These are phyloP conservation scores for Wilhelminamyces savonicus DNA, from an alignment of 805 yeast genomes.

Conservation along the genomic window DNA sequence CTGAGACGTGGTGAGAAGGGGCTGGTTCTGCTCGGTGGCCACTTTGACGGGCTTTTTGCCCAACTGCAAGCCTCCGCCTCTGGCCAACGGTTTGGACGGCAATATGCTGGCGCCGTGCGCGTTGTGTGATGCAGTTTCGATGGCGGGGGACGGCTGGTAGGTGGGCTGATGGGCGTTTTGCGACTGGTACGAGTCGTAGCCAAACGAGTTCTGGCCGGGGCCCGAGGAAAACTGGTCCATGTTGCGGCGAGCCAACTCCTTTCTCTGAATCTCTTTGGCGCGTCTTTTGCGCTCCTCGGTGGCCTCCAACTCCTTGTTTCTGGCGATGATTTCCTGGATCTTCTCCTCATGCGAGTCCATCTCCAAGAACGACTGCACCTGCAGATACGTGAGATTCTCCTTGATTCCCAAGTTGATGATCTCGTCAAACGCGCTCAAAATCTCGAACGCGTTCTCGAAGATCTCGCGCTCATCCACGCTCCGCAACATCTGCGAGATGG, in stretches of 20 bases:
- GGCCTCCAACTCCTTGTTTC: slow-evolving; percentile 95
- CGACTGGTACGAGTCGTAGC: slow-evolving; percentile 10
- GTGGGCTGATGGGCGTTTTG: slow-evolving; percentile 21
- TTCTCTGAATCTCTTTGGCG: slow-evolving; percentile 84
- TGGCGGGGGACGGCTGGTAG: slow-evolving; percentile 21
- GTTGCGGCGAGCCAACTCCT: slow-evolving; percentile 61
- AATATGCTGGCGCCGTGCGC: slow-evolving; percentile 3
- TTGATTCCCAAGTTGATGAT: slow-evolving; percentile 84
- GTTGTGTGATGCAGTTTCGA: slow-evolving; percentile 12
- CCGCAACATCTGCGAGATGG: slow-evolving; percentile 69
- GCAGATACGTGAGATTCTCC: slow-evolving; percentile 76
- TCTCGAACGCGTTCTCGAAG: slow-evolving; percentile 78
- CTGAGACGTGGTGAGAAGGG: slow-evolving; percentile 23
- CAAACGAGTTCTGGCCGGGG: slow-evolving; percentile 15
- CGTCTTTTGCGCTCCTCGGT: slow-evolving; percentile 94
- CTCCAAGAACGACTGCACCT: slow-evolving; percentile 82
- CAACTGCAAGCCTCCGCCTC: slow-evolving; percentile 72
- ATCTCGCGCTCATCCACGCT: slow-evolving; percentile 77
- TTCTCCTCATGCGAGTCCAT: slow-evolving; percentile 99
- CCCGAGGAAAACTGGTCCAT: slow-evolving; percentile 39
- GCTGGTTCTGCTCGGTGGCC: slow-evolving; percentile 19
- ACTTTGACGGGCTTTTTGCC: slow-evolving; percentile 46
- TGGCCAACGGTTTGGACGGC: slow-evolving; percentile 18
- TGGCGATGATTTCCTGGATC: slow-evolving; percentile 95
- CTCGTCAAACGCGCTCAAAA: slow-evolving; percentile 90